Evolutionary conservation across 2,329 filamentous ascomycete species (phyloP), one percentile per base, ranked within the genome.

Genomic region (Colletotrichum musae): DNA sequence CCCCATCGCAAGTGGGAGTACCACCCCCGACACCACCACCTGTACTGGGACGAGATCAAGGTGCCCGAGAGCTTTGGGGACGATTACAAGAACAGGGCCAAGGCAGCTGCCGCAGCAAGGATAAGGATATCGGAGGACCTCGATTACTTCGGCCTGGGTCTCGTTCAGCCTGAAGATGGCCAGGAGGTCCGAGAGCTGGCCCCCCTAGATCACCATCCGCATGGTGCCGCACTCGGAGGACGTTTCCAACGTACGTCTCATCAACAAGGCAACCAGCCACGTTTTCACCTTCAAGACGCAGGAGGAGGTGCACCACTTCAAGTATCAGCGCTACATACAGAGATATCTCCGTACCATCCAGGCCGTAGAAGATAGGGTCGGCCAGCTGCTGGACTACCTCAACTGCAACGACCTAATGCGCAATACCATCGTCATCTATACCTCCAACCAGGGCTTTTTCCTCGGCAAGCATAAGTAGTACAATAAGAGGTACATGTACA

Each of bases 401-500:
- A n/a, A n/a, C n/a, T n/a, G n/a, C n/a, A 77, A 83, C 7, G 80
- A 75, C 0, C 74, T 87, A 0, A 75, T 80, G 0, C 77, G 85
- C 0, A 81, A 87, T 71, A 88, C 85, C 0, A 75, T 88, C 3
- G 82, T 88, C 2, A 79, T 87, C 16, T 88, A 88, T 70, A 87
- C 83, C 0, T 86, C 84, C 0, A 85, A 87, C 70, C 85, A 88
- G 69, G 86, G 86, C 6, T 88, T 88, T 77, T 88, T 88, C 74
- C 81, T 88, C 0, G 86, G 86, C 7, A 86, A 88, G 68, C 86
- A 88, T 69, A 85, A 86, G 60, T 88, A 85, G 86, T 88, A 87
- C 71, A 86, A 88, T 74, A 88, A 88, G 76, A 82, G 86, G 3
- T 87, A 88, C 75, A 87, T 88, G 83, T 88, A 88, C 74, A 86